Evolutionary conservation across 1,284 basidiomycete species (phyloP).

Genomic region (Apiotrichum sp.): DNA sequence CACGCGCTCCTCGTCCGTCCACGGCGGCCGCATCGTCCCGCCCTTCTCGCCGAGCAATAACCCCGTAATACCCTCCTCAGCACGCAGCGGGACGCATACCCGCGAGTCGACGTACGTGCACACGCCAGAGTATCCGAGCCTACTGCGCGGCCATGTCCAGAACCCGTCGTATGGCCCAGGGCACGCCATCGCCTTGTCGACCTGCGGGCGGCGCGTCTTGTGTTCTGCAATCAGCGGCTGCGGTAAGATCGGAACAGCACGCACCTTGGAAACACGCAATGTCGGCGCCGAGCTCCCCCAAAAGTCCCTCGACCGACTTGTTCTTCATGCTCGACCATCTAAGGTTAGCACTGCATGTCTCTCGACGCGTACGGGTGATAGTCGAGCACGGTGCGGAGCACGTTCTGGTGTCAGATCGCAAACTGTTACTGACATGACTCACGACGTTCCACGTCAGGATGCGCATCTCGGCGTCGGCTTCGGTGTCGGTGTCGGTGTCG

Average conservation of each 20-base stretch:
- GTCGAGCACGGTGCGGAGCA: slow-evolving; percentile 77
- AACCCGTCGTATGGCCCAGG: slow-evolving; percentile 70
- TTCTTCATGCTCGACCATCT: slow-evolving; percentile 79
- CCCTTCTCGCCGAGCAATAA: slow-evolving; percentile 42
- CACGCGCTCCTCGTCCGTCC: slow-evolving; percentile 39
- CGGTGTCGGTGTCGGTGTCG: no score
- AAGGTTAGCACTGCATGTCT: background rate
- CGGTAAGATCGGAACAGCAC: background rate
- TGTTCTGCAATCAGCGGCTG: slow-evolving; percentile 58
- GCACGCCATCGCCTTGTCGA: slow-evolving; percentile 64
- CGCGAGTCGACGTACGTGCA: slow-evolving; percentile 71
- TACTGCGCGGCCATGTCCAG: slow-evolving; percentile 73
- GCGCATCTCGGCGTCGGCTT: slow-evolving; percentile 35
- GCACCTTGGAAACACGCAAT: slow-evolving; percentile 88
- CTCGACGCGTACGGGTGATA: slow-evolving; percentile 74
- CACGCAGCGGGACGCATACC: slow-evolving; percentile 62
- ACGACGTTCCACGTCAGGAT: slow-evolving; percentile 53
- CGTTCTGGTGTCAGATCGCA: slow-evolving; percentile 58
- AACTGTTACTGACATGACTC: slow-evolving; percentile 15
- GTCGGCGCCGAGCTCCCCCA: slow-evolving; percentile 72
- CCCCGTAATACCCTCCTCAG: slow-evolving; percentile 81
- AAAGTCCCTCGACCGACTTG: slow-evolving; percentile 65
- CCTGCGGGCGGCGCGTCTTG: slow-evolving; percentile 65
- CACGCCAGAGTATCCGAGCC: slow-evolving; percentile 83
- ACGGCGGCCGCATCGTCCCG: slow-evolving; percentile 38